A percentile compares a stretch with the other conserved stretches of the same genome.
Evolutionary conservation across 495 filamentous ascomycete species (phyloP).

Genomic region (Poronia punctata): DNA sequence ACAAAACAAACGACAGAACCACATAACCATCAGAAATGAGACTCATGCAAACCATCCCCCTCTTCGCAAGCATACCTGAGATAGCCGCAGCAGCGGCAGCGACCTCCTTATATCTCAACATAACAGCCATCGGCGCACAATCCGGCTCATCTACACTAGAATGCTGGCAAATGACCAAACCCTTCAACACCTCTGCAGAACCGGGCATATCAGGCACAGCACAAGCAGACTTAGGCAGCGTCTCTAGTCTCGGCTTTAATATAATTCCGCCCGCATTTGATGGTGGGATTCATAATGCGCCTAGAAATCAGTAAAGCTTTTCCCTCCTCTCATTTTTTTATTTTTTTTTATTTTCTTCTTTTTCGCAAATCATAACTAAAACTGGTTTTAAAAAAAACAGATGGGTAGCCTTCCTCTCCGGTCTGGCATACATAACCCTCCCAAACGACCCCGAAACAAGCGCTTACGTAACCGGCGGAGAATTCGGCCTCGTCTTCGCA

Average conservation of each 20-base stretch:
- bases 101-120: constrained; percentile 15
- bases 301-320: constrained; percentile 38
- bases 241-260: constrained; percentile 32
- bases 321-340: neutral
- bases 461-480: constrained; percentile 38
- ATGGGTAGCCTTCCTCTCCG: constrained; percentile 46
- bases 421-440: constrained; percentile 44
- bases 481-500: constrained; percentile 41
- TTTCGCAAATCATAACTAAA: too few species aligned
- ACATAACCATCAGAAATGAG: too few species aligned
- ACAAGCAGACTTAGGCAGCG: constrained; percentile 26
- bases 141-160: constrained; percentile 40
- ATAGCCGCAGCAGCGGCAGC: neutral
- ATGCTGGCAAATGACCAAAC: constrained; percentile 46
- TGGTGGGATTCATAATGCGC: constrained; percentile 47
- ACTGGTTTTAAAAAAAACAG: constrained; percentile 18
- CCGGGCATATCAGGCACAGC: constrained; percentile 39
- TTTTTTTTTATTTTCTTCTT: neutral
- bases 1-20: too few species aligned
- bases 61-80: constrained; percentile 2
- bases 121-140: constrained; percentile 22
- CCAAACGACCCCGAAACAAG: constrained; percentile 31
- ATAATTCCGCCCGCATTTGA: constrained; percentile 40
- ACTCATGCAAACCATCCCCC: neutral
- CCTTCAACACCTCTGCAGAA: constrained; percentile 31